Conservation (phyloP, 2,329 filamentous ascomycete genomes). For the Dendryphion nanum region DNA sequence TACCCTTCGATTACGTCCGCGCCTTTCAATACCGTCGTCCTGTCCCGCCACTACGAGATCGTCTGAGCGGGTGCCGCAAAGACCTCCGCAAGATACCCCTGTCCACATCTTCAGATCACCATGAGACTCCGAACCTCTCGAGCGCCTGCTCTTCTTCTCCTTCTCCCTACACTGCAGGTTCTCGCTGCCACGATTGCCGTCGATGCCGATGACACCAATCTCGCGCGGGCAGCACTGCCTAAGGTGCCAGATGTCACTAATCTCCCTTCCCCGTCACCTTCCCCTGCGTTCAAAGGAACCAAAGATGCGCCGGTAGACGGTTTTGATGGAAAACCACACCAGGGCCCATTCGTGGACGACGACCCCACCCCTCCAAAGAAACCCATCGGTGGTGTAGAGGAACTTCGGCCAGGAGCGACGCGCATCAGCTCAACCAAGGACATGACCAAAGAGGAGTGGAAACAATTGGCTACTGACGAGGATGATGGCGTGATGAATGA, state of each 20-base stretch:
- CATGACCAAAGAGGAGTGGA: conserved; percentile 34
- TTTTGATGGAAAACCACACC: conserved; percentile 88
- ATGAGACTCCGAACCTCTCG: conserved; percentile 61
- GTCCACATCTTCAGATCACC: conserved; percentile 15
- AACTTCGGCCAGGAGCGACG: conserved; percentile 36
- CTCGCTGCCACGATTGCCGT: conserved; percentile 50
- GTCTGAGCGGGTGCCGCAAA: no score
- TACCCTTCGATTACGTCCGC: no score
- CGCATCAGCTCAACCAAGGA: conserved; percentile 16
- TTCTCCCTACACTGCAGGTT: conserved; percentile 61
- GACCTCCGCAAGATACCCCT: no score
- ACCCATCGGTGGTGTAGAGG: conserved; percentile 32
- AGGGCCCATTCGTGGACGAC: conserved; percentile 72
- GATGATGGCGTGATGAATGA: conserved; percentile 91
- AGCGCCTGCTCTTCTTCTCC: conserved; percentile 48
- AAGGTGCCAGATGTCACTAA: conserved; percentile 20
- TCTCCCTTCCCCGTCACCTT: conserved; percentile 20
- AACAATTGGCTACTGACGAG: conserved; percentile 43
- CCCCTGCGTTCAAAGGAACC: conserved; percentile 48
- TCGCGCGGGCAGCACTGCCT: conserved; percentile 27
- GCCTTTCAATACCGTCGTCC: no score
- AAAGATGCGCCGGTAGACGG: conserved; percentile 90
- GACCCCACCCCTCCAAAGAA: conserved; percentile 32
- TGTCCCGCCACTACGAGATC: no score
- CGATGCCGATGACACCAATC: conserved; percentile 23